Percentiles rank a stretch among this genome's conserved stretches.
phyloP scores from a whole-genome alignment of 2,329 filamentous ascomycete genomes.

The Diplocarpon mali region DNA sequence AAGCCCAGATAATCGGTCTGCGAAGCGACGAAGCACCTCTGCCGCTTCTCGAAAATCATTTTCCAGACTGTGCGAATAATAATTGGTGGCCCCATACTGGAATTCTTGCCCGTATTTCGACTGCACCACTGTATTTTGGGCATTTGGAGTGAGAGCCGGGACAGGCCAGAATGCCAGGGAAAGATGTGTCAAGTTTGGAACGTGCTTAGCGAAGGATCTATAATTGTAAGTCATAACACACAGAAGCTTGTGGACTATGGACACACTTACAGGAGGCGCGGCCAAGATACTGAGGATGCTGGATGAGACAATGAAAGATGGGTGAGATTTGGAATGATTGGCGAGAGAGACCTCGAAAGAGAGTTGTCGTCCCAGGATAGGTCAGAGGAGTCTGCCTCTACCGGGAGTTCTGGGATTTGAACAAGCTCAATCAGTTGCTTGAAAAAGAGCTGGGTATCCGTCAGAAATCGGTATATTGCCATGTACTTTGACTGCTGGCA shows the following conservation, averaged over 20 bases:
- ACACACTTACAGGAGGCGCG: slow-evolving; percentile 35
- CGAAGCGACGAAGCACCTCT: slow-evolving; percentile 42
- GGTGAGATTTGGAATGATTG: slow-evolving; percentile 42
- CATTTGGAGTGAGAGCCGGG: slow-evolving; percentile 45
- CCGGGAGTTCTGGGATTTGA: slow-evolving; percentile 5
- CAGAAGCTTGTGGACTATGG: background rate
- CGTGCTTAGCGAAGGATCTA: slow-evolving; percentile 36
- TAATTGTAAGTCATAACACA: background rate
- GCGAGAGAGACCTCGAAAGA: slow-evolving; percentile 8
- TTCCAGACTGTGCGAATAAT: slow-evolving; percentile 47
- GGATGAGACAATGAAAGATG: slow-evolving; percentile 45
- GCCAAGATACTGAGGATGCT: slow-evolving; percentile 39
- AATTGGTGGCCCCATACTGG: slow-evolving; percentile 43
- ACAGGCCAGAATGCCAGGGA: slow-evolving; percentile 52
- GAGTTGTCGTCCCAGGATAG: slow-evolving; percentile 23
- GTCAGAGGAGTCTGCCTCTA: slow-evolving; percentile 5
- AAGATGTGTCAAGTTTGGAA: slow-evolving; percentile 46
- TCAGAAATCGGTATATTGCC: no score
- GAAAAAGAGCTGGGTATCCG: slow-evolving; percentile 26
- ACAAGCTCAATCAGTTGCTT: slow-evolving; percentile 42
- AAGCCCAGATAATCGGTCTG: slow-evolving; percentile 38
- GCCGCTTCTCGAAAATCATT: slow-evolving; percentile 50
- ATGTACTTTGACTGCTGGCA: no score
- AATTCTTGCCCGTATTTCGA: slow-evolving; percentile 29
- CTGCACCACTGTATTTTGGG: slow-evolving; percentile 36